Evolutionary conservation across 257 asterid species (phyloP).

Genomic region (Osmanthus fragrans): DNA sequence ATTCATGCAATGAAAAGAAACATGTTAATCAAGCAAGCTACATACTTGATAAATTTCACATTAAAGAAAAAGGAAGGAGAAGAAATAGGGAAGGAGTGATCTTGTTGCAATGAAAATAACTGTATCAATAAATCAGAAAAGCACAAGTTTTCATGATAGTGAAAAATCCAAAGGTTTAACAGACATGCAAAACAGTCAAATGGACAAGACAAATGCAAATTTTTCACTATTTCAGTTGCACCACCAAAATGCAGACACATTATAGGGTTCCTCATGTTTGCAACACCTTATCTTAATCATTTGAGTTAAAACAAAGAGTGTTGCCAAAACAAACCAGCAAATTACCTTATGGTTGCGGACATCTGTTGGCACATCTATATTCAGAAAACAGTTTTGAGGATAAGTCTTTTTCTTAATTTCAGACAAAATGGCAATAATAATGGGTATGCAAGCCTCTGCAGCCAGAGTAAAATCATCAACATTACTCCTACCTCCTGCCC

Average conservation of each 20-base stretch:
- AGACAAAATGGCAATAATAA: slow-evolving; percentile 47
- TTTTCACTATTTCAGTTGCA: slow-evolving; percentile 6
- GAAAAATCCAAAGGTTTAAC: neutral
- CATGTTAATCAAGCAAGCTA: neutral
- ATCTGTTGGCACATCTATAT: slow-evolving; percentile 72
- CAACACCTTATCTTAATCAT: slow-evolving; percentile 7
- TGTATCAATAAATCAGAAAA: slow-evolving; percentile 1
- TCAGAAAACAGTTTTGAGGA: slow-evolving; percentile 67
- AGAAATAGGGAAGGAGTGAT: slow-evolving; percentile 2
- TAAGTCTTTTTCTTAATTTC: slow-evolving; percentile 58
- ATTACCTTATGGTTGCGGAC: slow-evolving; percentile 71
- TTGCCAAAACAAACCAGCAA: slow-evolving; percentile 10
- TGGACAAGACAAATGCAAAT: neutral
- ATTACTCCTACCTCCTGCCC: slow-evolving; percentile 63
- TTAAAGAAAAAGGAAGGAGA: slow-evolving; percentile 4
- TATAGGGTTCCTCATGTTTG: neutral
- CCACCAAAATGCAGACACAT: slow-evolving; percentile 8
- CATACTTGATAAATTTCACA: neutral
- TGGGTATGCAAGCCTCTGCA: slow-evolving; percentile 82
- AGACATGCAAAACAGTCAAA: neutral
- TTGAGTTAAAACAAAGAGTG: slow-evolving; percentile 3
- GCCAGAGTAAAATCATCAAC: slow-evolving; percentile 56
- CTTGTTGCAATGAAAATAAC: neutral
- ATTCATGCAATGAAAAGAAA: neutral
- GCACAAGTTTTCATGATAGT: neutral